Evolutionary conservation across 1,284 basidiomycete genomes (phyloP).

Genomic region (Moniliophthora roreri): DNA sequence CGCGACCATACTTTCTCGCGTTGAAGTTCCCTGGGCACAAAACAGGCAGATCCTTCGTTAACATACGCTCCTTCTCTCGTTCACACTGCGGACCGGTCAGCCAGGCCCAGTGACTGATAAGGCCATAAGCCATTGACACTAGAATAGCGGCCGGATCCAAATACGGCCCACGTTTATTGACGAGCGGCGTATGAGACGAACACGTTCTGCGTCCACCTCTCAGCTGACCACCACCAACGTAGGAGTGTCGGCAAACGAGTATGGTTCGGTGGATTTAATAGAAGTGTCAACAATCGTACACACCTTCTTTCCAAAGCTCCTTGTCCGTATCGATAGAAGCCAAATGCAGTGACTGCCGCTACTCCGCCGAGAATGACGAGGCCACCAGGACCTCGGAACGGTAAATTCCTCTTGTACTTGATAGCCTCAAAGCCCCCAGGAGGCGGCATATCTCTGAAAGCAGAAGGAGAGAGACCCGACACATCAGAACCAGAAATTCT

Average conservation of each 20-base stretch:
- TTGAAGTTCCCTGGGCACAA: conserved; percentile 77
- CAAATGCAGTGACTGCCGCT: conserved; percentile 84
- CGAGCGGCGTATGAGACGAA: conserved; percentile 48
- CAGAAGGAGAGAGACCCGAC: conserved; percentile 2
- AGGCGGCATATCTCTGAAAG: conserved; percentile 90
- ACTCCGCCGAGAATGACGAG: conserved; percentile 85
- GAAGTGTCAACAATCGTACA: conserved; percentile 19
- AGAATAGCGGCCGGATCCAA: conserved; percentile 63
- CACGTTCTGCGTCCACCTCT: conserved; percentile 68
- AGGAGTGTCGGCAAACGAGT: conserved; percentile 19
- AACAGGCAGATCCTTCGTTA: conserved; percentile 24
- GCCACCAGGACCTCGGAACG: conserved; percentile 89
- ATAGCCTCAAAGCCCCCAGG: conserved; percentile 90
- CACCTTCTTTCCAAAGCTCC: conserved; percentile 95
- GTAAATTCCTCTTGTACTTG: conserved; percentile 96
- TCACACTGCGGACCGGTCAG: conserved; percentile 37
- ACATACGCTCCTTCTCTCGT: conserved; percentile 39
- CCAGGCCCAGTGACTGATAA: conserved; percentile 37
- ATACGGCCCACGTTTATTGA: conserved; percentile 55
- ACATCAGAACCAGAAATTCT: neutral
- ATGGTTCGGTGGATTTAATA: conserved; percentile 22
- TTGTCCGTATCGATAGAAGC: conserved; percentile 90
- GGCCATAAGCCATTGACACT: conserved; percentile 22
- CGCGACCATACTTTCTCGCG: conserved; percentile 96
- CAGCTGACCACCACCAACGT: conserved; percentile 17